Evolutionary conservation across 768 basidiomycete genomes (phyloP).

Genomic region (Lentinula aciculospora): DNA sequence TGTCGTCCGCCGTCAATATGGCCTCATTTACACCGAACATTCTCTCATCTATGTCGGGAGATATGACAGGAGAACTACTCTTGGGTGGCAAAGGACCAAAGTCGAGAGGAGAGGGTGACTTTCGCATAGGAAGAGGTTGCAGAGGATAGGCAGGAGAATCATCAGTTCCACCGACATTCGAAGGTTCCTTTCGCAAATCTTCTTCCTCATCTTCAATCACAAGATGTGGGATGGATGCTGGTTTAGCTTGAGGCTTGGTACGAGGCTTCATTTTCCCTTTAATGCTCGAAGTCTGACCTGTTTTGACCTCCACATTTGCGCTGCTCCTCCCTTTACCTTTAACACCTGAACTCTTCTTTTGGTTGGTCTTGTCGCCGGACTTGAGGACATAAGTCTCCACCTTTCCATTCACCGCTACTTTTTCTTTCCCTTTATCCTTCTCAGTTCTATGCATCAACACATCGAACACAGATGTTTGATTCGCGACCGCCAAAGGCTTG

Average conservation of each 20-base stretch:
- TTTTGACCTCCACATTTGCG: background rate
- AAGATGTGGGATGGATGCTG: background rate
- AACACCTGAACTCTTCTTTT: background rate
- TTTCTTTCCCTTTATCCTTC: background rate
- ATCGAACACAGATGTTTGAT: background rate
- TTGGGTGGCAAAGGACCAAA: background rate
- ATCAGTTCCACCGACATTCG: background rate
- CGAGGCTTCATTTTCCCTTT: conserved; percentile 5
- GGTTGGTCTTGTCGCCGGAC: background rate
- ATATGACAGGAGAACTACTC: background rate
- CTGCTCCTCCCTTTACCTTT: background rate
- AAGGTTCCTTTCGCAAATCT: background rate
- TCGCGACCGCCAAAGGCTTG: background rate
- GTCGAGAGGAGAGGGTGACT: background rate
- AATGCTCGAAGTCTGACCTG: background rate
- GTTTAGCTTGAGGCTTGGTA: background rate
- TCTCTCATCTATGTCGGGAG: background rate
- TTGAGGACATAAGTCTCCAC: background rate
- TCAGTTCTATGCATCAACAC: background rate
- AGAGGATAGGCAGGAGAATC: background rate
- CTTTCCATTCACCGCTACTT: background rate
- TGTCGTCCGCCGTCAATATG: background rate
- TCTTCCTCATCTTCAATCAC: conserved; percentile 1
- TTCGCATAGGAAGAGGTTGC: background rate
- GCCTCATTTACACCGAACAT: background rate